Evolutionary conservation across 2,329 filamentous ascomycete species (phyloP).

Genomic region (Parasarocladium wereldwijsianum): DNA sequence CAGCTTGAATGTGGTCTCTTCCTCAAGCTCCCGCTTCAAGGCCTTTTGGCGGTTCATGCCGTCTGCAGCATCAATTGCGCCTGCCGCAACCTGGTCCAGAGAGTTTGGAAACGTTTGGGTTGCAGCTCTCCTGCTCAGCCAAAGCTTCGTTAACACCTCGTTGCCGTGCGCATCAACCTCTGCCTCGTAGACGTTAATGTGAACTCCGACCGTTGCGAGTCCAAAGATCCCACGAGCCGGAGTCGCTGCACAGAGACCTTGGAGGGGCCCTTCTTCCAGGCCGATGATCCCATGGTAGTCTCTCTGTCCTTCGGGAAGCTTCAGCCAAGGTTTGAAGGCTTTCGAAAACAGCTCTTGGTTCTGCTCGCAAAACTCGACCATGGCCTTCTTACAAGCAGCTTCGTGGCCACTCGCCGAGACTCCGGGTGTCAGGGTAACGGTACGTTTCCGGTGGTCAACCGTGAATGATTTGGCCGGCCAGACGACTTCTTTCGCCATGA

Average conservation of each 20-base stretch:
- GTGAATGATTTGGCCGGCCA: constrained; percentile 1
- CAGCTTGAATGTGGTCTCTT: constrained; percentile 18
- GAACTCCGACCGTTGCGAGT: constrained; percentile 20
- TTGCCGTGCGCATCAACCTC: constrained; percentile 10
- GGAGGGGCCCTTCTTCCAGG: constrained; percentile 7
- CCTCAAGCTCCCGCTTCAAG: constrained; percentile 17
- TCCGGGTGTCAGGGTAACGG: not conserved
- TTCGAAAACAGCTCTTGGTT: constrained; percentile 2
- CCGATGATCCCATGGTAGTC: constrained; percentile 16
- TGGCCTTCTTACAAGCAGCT: constrained; percentile 3
- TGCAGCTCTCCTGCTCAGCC: constrained; percentile 18
- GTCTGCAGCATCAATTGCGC: constrained; percentile 18
- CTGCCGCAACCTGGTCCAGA: constrained; percentile 22
- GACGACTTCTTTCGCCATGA: not conserved
- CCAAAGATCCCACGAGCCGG: constrained; percentile 20
- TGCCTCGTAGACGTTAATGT: constrained; percentile 20
- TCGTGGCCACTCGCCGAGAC: not conserved
- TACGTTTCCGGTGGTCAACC: not conserved
- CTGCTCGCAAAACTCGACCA: constrained; percentile 5
- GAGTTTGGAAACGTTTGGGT: constrained; percentile 18
- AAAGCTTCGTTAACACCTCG: constrained; percentile 12
- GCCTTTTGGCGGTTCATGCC: constrained; percentile 13
- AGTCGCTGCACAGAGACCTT: constrained; percentile 15
- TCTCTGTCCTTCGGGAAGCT: constrained; percentile 4
- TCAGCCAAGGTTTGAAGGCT: constrained; percentile 5